Conservation (phyloP, 75 land plant genomes). For the Pinus taeda region DNA sequence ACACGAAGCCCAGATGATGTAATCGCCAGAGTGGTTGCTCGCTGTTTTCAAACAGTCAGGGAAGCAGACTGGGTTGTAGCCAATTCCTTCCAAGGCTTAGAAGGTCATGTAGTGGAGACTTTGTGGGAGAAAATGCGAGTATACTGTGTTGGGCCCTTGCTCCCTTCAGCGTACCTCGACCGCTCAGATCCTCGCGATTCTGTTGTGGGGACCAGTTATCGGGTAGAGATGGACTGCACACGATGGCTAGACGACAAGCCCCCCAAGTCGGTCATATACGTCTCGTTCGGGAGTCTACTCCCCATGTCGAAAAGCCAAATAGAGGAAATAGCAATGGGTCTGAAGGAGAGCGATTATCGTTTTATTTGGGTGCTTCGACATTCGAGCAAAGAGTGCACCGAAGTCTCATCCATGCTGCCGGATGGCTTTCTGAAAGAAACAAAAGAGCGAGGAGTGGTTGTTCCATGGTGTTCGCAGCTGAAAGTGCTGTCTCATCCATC, state of each 20-base stretch:
- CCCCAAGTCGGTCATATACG: conserved; percentile 1
- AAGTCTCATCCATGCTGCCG: not conserved
- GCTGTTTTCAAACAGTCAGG: not conserved
- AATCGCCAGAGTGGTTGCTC: not conserved
- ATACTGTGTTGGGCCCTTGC: not conserved
- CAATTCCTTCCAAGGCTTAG: conserved; percentile 7
- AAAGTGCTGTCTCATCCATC: not conserved
- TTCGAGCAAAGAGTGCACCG: not conserved
- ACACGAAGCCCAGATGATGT: too few species aligned
- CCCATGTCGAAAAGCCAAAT: not conserved
- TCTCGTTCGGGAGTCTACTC: not conserved
- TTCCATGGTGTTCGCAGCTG: not conserved
- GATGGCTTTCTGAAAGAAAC: not conserved
- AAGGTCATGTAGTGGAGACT: not conserved
- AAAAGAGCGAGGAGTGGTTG: not conserved
- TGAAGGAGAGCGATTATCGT: not conserved
- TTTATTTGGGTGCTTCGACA: not conserved
- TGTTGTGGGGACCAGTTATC: too few species aligned
- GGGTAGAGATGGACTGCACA: not conserved
- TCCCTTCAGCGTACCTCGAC: not conserved
- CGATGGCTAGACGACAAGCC: not conserved
- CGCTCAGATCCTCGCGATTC: too few species aligned
- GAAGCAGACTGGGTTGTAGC: conserved; percentile 1
- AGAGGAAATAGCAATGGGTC: not conserved
- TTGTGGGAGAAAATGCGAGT: not conserved